Percentiles rank a stretch among this genome's conserved stretches.
These are phyloP conservation scores for Aureobasidium zeae DNA, from an alignment of 2,329 filamentous ascomycete genomes.

Conservation along the genomic window DNA sequence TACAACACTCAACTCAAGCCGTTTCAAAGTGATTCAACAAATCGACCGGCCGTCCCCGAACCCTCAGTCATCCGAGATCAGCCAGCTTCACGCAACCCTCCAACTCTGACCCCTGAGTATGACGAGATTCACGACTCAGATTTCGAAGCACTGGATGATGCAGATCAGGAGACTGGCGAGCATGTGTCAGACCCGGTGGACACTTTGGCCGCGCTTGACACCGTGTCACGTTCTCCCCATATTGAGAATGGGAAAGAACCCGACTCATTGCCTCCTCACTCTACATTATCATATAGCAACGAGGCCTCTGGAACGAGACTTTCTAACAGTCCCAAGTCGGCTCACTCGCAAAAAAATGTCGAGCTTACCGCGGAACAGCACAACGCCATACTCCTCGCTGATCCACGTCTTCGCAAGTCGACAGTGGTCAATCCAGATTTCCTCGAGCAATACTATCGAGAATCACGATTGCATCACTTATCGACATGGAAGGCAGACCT, in stretches of 20 bases:
- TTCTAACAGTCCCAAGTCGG: constrained; percentile 10
- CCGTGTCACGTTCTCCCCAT: constrained; percentile 14
- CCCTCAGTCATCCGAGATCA: background rate
- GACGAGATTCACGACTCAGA: constrained; percentile 19
- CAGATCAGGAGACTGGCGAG: background rate
- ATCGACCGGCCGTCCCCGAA: background rate
- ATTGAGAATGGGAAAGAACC: background rate
- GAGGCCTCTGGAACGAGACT: background rate
- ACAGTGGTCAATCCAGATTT: constrained; percentile 91
- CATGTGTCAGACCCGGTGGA: background rate
- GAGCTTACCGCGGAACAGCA: constrained; percentile 81
- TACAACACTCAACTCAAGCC: constrained; percentile 60
- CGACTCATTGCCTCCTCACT: background rate
- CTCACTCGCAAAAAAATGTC: constrained; percentile 27
- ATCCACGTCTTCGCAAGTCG: constrained; percentile 77
- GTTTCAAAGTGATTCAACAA: background rate
- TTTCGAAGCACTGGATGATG: constrained; percentile 14
- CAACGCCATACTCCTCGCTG: constrained; percentile 73
- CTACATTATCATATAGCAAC: background rate
- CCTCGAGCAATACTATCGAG: constrained; percentile 85
- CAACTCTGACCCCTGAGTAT: constrained; percentile 26
- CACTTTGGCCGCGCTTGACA: background rate
- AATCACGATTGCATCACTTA: constrained; percentile 88
- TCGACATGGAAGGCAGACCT: constrained; percentile 95
- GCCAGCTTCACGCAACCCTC: constrained; percentile 9